Evolutionary conservation across 75 land plant species (phyloP), one percentile per base, ranked within the genome.

Genomic region (Cryptomeria japonica): DNA sequence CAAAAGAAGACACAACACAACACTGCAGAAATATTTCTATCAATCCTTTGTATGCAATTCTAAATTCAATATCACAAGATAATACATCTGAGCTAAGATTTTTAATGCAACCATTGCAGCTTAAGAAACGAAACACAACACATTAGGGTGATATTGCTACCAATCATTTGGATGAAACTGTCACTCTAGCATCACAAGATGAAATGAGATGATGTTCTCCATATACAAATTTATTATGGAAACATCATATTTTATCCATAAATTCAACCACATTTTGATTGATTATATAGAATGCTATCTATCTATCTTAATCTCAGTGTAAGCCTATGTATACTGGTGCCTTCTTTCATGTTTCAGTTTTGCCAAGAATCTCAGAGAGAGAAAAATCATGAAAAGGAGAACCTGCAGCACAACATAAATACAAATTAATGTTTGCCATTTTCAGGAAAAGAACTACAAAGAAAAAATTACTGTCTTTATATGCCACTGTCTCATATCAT

Each of bases 321-420:
- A 61, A 0, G 68, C 5, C 25, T 19, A 61, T 61, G 68, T 61
- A 61, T 22, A 61, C 28, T 19, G 4, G 68, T 25, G 68, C 68
- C 22, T 61, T 61, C 25, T 61, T 61, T 61, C 68, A 61, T 25
- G 25, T 61, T 25, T 19, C 6, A 4, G 64, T 18, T 28, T 80
- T 80, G 47, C 83, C 49, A 49, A 97, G 49, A 31, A 97, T 86
- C 82, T 97, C 97, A 51, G 95, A 92, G 39, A 96, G 90, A 79
- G 96, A 90, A 86, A 95, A 97, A 87, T 97, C 99, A 89, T 96
- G 99, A 87, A 92, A 97, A 3, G 98, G 98, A 37, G 96, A 96
- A 84, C 99, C 99, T 97, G 96, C 91, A 92, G 46, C 22, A 58
- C 58, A 58, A 58, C 64, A 19, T 19, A 58, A 58, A 58, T 16